A percentile compares a stretch with the other conserved stretches of the same genome.
phyloP scores from a whole-genome alignment of 2,329 filamentous ascomycete species.

The Chrysoporthe puriensis region DNA sequence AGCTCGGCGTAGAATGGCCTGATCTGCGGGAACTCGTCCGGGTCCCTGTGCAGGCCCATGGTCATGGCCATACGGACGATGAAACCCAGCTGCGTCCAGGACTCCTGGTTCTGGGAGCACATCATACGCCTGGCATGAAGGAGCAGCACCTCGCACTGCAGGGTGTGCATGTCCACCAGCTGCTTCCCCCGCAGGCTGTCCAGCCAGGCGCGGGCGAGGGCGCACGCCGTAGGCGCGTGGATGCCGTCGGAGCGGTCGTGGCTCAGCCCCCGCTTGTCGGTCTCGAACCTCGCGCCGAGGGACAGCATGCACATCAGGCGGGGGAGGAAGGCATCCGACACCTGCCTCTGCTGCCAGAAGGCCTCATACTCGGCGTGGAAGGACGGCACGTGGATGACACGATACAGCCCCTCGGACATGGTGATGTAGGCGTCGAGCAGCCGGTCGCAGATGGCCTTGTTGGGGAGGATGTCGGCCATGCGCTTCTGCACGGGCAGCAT shows the following conservation, averaged over 20 bases:
- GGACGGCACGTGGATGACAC: conserved; percentile 56
- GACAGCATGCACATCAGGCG: conserved; percentile 57
- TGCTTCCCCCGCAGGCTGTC: conserved; percentile 56
- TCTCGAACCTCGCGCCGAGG: conserved; percentile 57
- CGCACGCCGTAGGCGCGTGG: conserved; percentile 60
- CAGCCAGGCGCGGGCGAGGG: conserved; percentile 58
- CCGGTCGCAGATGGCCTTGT: conserved; percentile 54
- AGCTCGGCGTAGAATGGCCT: conserved; percentile 56
- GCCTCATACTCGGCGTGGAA: conserved; percentile 55
- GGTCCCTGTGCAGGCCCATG: conserved; percentile 62
- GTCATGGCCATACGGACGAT: conserved; percentile 62
- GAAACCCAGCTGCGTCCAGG: conserved; percentile 59
- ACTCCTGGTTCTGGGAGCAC: conserved; percentile 50
- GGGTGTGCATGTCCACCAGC: conserved; percentile 53
- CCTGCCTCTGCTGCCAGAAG: conserved; percentile 54
- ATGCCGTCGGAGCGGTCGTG: conserved; percentile 58
- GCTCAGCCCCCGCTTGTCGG: conserved; percentile 53
- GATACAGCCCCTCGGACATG: conserved; percentile 56
- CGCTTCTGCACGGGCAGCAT: conserved; percentile 61
- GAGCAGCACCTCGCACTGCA: conserved; percentile 59
- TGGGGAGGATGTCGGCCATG: conserved; percentile 60
- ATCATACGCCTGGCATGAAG: conserved; percentile 58
- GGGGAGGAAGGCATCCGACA: conserved; percentile 55
- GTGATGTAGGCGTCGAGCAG: conserved; percentile 54
- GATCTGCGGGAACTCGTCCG: conserved; percentile 56